These are phyloP conservation scores for Cajanus cajan DNA, from an alignment of 306 rosid species.

Conservation along the genomic window DNA sequence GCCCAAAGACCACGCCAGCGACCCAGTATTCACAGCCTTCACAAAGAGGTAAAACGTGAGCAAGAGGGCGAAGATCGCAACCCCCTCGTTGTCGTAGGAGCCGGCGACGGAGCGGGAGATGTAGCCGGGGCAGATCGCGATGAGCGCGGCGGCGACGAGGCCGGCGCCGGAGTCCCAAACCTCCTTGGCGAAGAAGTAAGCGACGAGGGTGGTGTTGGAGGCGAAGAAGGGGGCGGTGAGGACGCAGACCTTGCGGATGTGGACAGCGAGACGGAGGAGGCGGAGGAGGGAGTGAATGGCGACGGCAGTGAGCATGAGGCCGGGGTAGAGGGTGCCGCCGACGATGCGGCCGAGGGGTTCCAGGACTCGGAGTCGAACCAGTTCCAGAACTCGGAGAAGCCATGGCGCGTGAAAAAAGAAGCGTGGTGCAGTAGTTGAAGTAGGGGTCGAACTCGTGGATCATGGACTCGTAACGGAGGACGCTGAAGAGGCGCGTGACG, in stretches of 20 bases:
- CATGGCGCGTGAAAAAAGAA: conserved; percentile 70
- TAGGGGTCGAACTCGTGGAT: conserved; percentile 99
- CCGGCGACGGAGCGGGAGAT: conserved; percentile 97
- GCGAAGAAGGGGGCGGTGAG: conserved; percentile 95
- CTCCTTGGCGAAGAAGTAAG: conserved; percentile 90
- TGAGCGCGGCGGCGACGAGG: conserved; percentile 84
- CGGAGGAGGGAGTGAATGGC: conserved; percentile 62
- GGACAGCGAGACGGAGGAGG: conserved; percentile 72
- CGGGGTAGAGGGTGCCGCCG: conserved; percentile 96
- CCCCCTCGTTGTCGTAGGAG: conserved; percentile 96
- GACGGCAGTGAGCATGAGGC: conserved; percentile 96
- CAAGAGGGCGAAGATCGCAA: conserved; percentile 85
- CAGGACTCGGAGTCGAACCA: conserved; percentile 98
- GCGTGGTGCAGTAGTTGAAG: conserved; percentile 94
- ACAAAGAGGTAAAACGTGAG: conserved; percentile 85
- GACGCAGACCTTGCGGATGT: conserved; percentile 96
- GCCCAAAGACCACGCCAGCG: conserved; percentile 85
- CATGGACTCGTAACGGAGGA: conserved; percentile 97
- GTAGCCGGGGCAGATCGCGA: conserved; percentile 96
- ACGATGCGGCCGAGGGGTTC: conserved; percentile 91
- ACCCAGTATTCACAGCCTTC: conserved; percentile 91
- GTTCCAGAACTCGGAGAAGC: conserved; percentile 97
- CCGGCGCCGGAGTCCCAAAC: conserved; percentile 97
- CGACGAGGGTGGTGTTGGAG: conserved; percentile 88
- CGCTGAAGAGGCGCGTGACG: conserved; percentile 91